phyloP scores from a whole-genome alignment of 23 red algal genomes.

The Cyanidiococcus yangmingshanensis region DNA sequence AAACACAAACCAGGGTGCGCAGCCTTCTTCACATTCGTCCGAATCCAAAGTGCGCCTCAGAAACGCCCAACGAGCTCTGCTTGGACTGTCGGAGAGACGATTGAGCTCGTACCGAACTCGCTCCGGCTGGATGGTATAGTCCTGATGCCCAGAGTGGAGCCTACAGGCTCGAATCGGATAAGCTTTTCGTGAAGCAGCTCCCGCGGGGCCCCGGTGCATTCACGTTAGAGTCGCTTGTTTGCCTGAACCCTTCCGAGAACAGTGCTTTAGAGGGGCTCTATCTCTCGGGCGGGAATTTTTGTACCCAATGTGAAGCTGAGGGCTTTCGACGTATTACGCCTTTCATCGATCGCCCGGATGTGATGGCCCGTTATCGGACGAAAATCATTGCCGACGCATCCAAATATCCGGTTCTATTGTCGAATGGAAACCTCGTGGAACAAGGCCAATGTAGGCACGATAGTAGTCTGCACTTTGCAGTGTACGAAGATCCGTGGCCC shows the following conservation, averaged over 20 bases:
- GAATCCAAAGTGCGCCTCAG: conserved; percentile 9
- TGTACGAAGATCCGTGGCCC: conserved; percentile 68
- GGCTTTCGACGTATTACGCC: conserved; percentile 81
- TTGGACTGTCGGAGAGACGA: conserved; percentile 42
- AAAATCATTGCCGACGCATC: conserved; percentile 35
- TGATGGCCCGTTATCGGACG: conserved; percentile 69
- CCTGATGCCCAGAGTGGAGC: conserved; percentile 23
- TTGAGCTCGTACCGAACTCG: conserved; percentile 36
- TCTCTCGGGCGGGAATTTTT: conserved; percentile 73
- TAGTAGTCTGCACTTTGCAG: conserved; percentile 45
- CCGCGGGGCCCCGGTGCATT: conserved; percentile 22
- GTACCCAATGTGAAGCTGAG: conserved; percentile 95
- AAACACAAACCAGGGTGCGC: conserved; percentile 44
- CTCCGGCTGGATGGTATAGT: conserved; percentile 39
- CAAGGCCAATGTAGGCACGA: conserved; percentile 2
- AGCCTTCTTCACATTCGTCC: conserved; percentile 27
- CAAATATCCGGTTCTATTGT: conserved; percentile 68
- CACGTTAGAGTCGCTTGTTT: conserved; percentile 46
- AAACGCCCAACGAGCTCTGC: conserved; percentile 5
- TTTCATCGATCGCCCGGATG: conserved; percentile 89
- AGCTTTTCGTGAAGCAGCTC: conserved; percentile 26
- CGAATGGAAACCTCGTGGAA: conserved; percentile 77
- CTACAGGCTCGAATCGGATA: conserved; percentile 21
- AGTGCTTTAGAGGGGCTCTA: conserved; percentile 81
- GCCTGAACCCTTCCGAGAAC: conserved; percentile 55